A percentile compares a stretch with the other conserved stretches of the same genome.
phyloP scores from a whole-genome alignment of 352 stramenopile species.

The Pythium pyrilobum region DNA sequence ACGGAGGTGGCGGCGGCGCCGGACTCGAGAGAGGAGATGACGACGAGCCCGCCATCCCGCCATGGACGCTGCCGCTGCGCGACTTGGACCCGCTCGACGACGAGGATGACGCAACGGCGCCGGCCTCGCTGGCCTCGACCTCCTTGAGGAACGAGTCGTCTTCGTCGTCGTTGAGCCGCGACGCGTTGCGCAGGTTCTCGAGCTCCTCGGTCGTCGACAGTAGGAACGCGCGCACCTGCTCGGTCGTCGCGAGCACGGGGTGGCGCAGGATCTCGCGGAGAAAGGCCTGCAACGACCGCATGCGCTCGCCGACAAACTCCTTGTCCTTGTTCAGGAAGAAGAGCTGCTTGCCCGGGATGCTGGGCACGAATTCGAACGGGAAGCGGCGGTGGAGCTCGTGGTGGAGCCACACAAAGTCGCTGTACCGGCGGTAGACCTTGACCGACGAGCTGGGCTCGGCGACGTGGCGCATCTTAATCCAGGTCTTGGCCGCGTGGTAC shows the following conservation, averaged over 20 bases:
- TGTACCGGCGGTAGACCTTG: constrained; percentile 83
- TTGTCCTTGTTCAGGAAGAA: constrained; percentile 86
- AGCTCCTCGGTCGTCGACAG: constrained; percentile 80
- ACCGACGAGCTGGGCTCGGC: constrained; percentile 66
- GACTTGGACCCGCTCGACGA: not conserved
- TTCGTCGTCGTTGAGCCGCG: constrained; percentile 31
- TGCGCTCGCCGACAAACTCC: constrained; percentile 83
- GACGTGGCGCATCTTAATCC: constrained; percentile 69
- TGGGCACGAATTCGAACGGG: constrained; percentile 70
- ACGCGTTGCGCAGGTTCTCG: constrained; percentile 55
- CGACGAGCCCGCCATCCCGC: not conserved
- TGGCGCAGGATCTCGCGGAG: constrained; percentile 67
- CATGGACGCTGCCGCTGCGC: not conserved
- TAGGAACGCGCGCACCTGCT: constrained; percentile 70
- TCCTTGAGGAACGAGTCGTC: constrained; percentile 42
- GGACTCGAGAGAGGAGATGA: not conserved
- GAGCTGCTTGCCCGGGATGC: constrained; percentile 67
- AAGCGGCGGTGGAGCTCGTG: constrained; percentile 57
- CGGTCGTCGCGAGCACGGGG: constrained; percentile 52
- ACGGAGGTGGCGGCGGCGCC: not conserved
- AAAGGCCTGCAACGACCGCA: constrained; percentile 76
- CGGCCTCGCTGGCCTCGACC: constrained; percentile 25
- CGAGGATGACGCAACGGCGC: constrained; percentile 7
- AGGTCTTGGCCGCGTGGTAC: constrained; percentile 69
- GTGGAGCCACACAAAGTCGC: constrained; percentile 84